A percentile compares a stretch with the other conserved stretches of the same genome.
Evolutionary conservation across 2,329 filamentous ascomycete species (phyloP).

Genomic region (Neocucurbitaria cava): DNA sequence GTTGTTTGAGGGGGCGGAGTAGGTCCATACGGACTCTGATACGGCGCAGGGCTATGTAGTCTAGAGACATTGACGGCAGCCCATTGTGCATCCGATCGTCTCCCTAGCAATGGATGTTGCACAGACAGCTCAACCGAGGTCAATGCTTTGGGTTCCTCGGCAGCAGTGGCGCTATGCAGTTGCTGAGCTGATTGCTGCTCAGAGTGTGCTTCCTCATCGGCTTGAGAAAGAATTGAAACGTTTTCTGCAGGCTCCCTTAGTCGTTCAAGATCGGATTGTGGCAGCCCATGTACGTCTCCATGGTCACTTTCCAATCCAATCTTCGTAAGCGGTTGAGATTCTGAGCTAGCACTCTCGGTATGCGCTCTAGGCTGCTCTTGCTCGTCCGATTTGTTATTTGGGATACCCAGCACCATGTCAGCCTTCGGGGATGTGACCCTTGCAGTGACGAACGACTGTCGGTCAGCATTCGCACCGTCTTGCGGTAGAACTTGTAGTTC

Average conservation of each 20-base stretch:
- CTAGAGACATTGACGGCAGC: slow-evolving; percentile 24
- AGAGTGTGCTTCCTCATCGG: not conserved
- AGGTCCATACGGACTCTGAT: slow-evolving; percentile 28
- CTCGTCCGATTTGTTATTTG: not conserved
- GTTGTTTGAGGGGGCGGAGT: not conserved
- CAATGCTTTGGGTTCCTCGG: not conserved
- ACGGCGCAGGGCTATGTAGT: slow-evolving; percentile 3
- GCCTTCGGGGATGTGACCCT: not conserved
- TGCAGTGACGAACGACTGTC: not conserved
- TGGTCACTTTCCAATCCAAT: not conserved
- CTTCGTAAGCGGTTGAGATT: not conserved
- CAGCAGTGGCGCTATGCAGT: not conserved
- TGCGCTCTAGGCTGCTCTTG: not conserved
- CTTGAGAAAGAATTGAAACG: not conserved
- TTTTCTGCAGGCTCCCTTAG: not conserved
- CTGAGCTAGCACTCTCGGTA: not conserved
- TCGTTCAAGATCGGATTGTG: not conserved
- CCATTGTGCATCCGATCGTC: slow-evolving; percentile 16
- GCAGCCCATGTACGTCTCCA: not conserved
- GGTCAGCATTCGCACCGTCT: not conserved
- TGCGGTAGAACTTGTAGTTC: not conserved
- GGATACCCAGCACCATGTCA: not conserved
- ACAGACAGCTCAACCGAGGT: not conserved
- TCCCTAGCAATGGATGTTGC: not conserved
- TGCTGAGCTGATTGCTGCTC: not conserved